Conservation (phyloP, 495 filamentous ascomycete species). For the Hyaloscypha variabilis region DNA sequence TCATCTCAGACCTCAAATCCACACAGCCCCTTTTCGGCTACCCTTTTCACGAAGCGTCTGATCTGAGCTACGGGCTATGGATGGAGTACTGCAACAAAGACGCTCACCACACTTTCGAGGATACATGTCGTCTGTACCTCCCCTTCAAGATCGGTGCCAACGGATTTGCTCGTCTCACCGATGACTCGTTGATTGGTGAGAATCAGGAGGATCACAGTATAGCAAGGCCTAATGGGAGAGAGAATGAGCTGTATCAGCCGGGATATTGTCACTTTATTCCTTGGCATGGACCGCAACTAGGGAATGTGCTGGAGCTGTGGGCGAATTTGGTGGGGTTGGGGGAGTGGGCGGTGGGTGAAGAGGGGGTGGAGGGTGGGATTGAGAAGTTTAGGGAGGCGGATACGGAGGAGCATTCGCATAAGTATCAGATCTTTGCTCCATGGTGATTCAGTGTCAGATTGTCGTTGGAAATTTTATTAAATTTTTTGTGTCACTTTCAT, state of each 20-base stretch:
- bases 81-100: conserved; percentile 2
- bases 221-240: background rate
- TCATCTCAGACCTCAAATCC: conserved; percentile 9
- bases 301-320: conserved; percentile 40
- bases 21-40: conserved; percentile 34
- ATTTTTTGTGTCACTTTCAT: background rate
- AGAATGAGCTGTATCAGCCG: conserved; percentile 40
- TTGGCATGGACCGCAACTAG: conserved; percentile 34
- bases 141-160: conserved; percentile 24
- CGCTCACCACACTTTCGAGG: conserved; percentile 22
- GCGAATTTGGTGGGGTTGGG: conserved; percentile 40
- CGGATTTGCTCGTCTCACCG: conserved; percentile 35
- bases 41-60: conserved; percentile 24
- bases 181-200: conserved; percentile 32
- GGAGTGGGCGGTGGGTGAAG: conserved; percentile 42
- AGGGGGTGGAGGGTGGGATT: conserved; percentile 44
- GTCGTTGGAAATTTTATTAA: background rate
- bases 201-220: conserved; percentile 26
- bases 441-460: conserved; percentile 30
- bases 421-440: conserved; percentile 38
- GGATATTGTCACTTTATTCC: conserved; percentile 40
- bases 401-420: conserved; percentile 32
- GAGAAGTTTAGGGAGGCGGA: conserved; percentile 43
- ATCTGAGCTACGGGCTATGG: conserved; percentile 24
- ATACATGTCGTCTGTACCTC: conserved; percentile 12